A percentile compares a stretch with the other conserved stretches of the same genome.
Evolutionary conservation across 495 filamentous ascomycete genomes (phyloP).

Genomic region (Hyaloscypha bicolor): DNA sequence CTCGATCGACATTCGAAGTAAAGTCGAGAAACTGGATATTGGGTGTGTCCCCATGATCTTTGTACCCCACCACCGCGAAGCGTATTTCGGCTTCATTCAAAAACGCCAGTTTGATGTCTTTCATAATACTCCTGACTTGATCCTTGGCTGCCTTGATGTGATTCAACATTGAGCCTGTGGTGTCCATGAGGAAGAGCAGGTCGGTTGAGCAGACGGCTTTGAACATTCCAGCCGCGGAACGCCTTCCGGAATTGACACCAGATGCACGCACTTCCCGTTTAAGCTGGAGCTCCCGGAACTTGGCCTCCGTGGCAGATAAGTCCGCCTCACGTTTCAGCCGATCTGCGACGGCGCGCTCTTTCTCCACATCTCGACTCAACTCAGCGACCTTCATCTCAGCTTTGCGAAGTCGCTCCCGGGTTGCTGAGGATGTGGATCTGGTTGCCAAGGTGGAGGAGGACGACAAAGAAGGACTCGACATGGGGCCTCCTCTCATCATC

Average conservation of each 20-base stretch:
- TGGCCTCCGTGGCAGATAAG: constrained; percentile 29
- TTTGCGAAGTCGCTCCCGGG: not conserved
- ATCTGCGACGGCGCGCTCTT: not conserved
- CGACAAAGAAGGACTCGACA: not conserved
- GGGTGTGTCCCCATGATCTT: constrained; percentile 37
- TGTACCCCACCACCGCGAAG: constrained; percentile 44
- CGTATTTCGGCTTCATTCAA: constrained; percentile 46
- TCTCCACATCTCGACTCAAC: not conserved
- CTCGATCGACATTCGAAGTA: constrained; percentile 30
- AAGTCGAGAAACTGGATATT: constrained; percentile 43
- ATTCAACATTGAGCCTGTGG: constrained; percentile 38
- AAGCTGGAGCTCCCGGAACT: constrained; percentile 32
- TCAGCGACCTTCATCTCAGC: not conserved
- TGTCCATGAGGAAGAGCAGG: constrained; percentile 44
- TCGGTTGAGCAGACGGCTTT: constrained; percentile 40
- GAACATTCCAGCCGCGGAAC: constrained; percentile 34
- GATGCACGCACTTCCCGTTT: constrained; percentile 28
- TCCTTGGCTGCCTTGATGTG: constrained; percentile 40
- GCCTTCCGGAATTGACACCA: constrained; percentile 13
- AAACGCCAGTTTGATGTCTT: constrained; percentile 37
- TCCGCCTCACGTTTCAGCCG: not conserved
- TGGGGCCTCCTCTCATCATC: not conserved
- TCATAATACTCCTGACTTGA: constrained; percentile 39
- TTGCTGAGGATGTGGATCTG: not conserved
- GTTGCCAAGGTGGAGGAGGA: constrained; percentile 4